A percentile compares a stretch with the other conserved stretches of the same genome.
Conservation (phyloP, 2,329 filamentous ascomycete genomes). For the Fusarium sp. region DNA sequence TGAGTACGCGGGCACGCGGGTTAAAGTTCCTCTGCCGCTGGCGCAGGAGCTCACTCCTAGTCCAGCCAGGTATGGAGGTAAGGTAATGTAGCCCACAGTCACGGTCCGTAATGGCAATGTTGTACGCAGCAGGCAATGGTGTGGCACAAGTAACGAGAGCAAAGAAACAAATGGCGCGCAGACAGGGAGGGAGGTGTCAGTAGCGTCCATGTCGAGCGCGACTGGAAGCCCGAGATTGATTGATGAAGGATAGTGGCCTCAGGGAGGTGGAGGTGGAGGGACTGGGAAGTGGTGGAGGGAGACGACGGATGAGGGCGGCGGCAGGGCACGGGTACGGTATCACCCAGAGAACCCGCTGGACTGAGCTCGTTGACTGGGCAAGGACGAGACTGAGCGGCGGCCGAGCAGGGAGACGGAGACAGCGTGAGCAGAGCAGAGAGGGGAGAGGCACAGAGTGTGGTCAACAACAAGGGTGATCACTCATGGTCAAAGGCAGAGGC, state of each 20-base stretch:
- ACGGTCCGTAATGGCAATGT: constrained; percentile 15
- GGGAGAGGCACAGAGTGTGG: constrained; percentile 6
- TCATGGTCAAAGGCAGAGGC: constrained; percentile 41
- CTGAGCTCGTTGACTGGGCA: constrained; percentile 35
- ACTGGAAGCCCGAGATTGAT: constrained; percentile 41
- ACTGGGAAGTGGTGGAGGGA: constrained; percentile 22
- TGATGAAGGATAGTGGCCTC: constrained; percentile 44
- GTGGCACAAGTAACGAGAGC: constrained; percentile 40
- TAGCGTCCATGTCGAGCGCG: constrained; percentile 35
- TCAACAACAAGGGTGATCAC: constrained; percentile 33
- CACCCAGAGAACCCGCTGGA: constrained; percentile 28
- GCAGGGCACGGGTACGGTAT: constrained; percentile 28
- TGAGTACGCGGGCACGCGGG: neutral
- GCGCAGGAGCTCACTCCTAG: neutral
- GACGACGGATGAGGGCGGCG: constrained; percentile 8
- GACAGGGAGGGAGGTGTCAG: constrained; percentile 44
- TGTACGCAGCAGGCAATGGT: constrained; percentile 35
- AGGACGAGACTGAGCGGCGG: neutral
- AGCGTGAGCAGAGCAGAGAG: constrained; percentile 3
- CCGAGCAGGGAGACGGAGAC: neutral
- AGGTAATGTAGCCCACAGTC: neutral
- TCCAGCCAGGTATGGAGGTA: neutral
- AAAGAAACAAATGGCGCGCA: constrained; percentile 29
- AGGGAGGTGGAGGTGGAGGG: constrained; percentile 39
- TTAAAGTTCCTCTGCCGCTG: constrained; percentile 10